Evolutionary conservation across 805 yeast genomes (phyloP).

Genomic region (Metschnikowia similis): DNA sequence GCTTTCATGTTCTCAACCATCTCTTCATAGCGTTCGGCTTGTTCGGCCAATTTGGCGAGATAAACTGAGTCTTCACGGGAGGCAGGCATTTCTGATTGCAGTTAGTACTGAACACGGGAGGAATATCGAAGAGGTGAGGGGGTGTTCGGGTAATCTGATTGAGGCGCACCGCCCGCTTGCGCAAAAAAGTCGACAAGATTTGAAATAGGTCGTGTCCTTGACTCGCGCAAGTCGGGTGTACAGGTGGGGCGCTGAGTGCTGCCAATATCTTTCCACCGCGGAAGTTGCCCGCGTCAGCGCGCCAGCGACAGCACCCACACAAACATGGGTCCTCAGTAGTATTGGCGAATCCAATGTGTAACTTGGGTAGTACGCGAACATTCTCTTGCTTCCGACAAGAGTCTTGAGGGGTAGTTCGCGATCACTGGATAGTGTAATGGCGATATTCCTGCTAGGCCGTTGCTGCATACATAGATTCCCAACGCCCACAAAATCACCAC

Average conservation of each 20-base stretch:
- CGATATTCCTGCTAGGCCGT: background rate
- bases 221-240: constrained; percentile 19
- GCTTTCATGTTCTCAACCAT: constrained; percentile 98
- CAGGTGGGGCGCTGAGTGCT: constrained; percentile 10
- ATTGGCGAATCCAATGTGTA: background rate
- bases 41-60: constrained; percentile 97
- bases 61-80: constrained; percentile 98
- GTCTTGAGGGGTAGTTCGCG: no score
- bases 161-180: constrained; percentile 2
- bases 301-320: background rate
- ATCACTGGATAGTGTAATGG: no score
- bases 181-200: constrained; percentile 17
- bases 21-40: constrained; percentile 99
- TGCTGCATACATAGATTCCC: background rate
- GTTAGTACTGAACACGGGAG: constrained; percentile 13
- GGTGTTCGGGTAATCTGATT: constrained; percentile 1
- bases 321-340: background rate
- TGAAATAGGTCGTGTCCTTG: constrained; percentile 19
- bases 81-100: constrained; percentile 49
- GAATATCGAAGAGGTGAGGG: constrained; percentile 1
- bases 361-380: background rate
- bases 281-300: constrained; percentile 2
- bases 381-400: background rate
- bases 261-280: constrained; percentile 1
- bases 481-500: background rate